phyloP scores from a whole-genome alignment of 805 yeast genomes.

The Ogataea trehaloabstinens region DNA sequence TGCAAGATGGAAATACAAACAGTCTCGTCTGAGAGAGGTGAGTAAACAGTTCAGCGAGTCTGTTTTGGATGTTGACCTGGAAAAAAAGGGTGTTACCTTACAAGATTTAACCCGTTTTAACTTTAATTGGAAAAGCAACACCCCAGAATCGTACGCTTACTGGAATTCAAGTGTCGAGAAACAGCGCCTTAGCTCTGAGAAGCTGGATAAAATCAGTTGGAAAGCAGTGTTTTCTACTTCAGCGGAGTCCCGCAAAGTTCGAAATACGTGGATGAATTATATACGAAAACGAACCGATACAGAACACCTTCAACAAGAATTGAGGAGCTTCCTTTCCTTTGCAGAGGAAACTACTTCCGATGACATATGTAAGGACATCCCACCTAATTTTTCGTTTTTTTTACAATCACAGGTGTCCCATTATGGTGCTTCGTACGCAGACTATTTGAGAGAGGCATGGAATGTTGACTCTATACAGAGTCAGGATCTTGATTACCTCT shows the following conservation, averaged over 20 bases:
- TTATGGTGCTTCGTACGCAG: background rate
- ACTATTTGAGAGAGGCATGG: background rate
- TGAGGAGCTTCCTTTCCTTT: background rate
- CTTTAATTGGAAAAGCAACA: background rate
- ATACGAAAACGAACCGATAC: background rate
- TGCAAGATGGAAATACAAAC: slow-evolving; percentile 7
- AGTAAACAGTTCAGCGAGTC: background rate
- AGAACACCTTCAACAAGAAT: background rate
- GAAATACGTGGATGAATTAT: background rate
- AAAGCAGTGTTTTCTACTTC: background rate
- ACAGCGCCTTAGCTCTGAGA: background rate
- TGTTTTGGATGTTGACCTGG: slow-evolving; percentile 1
- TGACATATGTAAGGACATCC: background rate
- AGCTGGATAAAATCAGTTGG: background rate
- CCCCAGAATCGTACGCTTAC: slow-evolving; percentile 2
- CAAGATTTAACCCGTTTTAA: slow-evolving; percentile 3
- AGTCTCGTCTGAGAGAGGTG: slow-evolving; percentile 1
- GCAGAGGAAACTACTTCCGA: background rate
- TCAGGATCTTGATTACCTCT: slow-evolving; percentile 1
- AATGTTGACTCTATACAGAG: background rate
- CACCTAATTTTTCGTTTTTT: background rate
- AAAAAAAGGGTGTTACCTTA: background rate
- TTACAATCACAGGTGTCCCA: background rate
- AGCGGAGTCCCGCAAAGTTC: too few relatives aligned
- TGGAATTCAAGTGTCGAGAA: slow-evolving; percentile 3